Conservation (phyloP, 495 filamentous ascomycete genomes). For the Cercophora sp. region DNA sequence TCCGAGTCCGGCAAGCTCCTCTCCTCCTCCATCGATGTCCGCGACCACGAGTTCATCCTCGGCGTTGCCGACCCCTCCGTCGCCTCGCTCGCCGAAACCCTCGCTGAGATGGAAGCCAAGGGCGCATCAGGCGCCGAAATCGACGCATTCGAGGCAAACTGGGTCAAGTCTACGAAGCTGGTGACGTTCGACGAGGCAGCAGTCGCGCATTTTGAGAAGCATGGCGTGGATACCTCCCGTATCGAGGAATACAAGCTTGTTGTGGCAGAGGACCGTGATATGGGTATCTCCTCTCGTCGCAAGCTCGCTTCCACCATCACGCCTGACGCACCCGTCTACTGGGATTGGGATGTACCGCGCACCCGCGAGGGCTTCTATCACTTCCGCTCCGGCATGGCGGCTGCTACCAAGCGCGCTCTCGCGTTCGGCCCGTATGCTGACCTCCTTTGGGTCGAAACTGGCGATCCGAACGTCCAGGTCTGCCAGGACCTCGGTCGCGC, state of each 20-base stretch:
- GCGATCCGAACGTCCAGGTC: conserved; percentile 75
- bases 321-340: conserved; percentile 58
- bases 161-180: conserved; percentile 83
- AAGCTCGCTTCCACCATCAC: conserved; percentile 62
- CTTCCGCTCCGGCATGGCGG: conserved; percentile 80
- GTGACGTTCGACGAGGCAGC: conserved; percentile 92
- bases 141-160: conserved; percentile 77
- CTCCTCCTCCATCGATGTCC: conserved; percentile 82
- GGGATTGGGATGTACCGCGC: conserved; percentile 87
- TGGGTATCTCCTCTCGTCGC: conserved; percentile 72
- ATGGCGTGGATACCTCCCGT: conserved; percentile 55
- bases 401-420: conserved; percentile 88
- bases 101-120: conserved; percentile 82
- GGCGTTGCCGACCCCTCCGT: conserved; percentile 68
- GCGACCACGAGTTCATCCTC: conserved; percentile 95
- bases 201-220: conserved; percentile 62
- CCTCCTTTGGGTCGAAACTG: conserved; percentile 96
- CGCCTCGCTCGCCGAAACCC: conserved; percentile 76
- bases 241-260: conserved; percentile 62
- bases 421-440: conserved; percentile 91
- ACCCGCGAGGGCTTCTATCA: conserved; percentile 97
- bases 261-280: conserved; percentile 59
- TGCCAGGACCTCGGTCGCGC: conserved; percentile 69
- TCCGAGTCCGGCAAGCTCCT: conserved; percentile 89
- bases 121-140: conserved; percentile 78